These are phyloP conservation scores for Fusarium marasasianum DNA, from an alignment of 2,329 filamentous ascomycete species.

Conservation along the genomic window DNA sequence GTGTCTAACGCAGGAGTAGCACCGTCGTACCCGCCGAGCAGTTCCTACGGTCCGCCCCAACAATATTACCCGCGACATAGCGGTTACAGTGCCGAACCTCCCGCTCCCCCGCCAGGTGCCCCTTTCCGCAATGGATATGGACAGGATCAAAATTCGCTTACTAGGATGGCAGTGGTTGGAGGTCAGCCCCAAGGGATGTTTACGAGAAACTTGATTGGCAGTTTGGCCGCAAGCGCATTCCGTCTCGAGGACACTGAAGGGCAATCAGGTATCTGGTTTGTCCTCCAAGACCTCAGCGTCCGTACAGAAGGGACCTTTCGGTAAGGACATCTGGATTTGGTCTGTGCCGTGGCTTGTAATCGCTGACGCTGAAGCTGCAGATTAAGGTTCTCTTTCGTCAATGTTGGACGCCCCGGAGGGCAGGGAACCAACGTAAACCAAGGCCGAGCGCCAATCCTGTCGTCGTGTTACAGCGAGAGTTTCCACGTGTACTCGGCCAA, in stretches of 20 bases:
- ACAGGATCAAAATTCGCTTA: slow-evolving; percentile 45
- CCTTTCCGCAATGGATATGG: slow-evolving; percentile 45
- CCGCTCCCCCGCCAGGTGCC: slow-evolving; percentile 39
- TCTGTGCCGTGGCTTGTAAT: neutral
- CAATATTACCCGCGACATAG: slow-evolving; percentile 51
- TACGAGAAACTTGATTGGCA: slow-evolving; percentile 93
- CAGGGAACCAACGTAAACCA: slow-evolving; percentile 68
- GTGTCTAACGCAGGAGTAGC: slow-evolving; percentile 27
- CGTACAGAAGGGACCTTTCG: slow-evolving; percentile 91
- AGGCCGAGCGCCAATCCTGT: slow-evolving; percentile 81
- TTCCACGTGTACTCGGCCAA: slow-evolving; percentile 98
- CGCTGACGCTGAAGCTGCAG: slow-evolving; percentile 49
- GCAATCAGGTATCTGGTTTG: slow-evolving; percentile 94
- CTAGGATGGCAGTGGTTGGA: slow-evolving; percentile 52
- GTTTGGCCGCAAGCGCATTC: slow-evolving; percentile 87
- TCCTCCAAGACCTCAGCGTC: slow-evolving; percentile 93
- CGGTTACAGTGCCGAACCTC: slow-evolving; percentile 44
- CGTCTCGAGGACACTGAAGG: slow-evolving; percentile 80
- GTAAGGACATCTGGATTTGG: slow-evolving; percentile 57
- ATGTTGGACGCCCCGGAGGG: slow-evolving; percentile 69
- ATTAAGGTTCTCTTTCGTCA: slow-evolving; percentile 79
- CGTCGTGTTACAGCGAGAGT: slow-evolving; percentile 83
- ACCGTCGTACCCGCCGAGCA: slow-evolving; percentile 45
- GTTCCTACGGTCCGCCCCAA: slow-evolving; percentile 49
- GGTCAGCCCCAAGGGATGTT: slow-evolving; percentile 81